phyloP scores from a whole-genome alignment of 1,284 basidiomycete species.

The Puccinia brachypodii region DNA sequence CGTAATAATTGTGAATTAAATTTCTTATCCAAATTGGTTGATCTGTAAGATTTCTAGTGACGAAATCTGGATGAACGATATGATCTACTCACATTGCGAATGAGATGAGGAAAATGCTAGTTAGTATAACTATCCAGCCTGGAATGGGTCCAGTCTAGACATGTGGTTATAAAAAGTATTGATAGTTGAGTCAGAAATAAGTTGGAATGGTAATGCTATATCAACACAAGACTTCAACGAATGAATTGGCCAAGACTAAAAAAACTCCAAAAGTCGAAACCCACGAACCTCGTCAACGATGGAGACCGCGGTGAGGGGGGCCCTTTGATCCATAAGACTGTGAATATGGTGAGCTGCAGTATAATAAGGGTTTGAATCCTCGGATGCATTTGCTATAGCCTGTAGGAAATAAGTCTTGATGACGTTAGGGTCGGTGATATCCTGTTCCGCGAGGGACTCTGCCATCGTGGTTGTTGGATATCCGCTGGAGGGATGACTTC shows the following conservation, averaged over 20 bases:
- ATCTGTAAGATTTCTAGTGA: too few relatives aligned
- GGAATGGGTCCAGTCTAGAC: conserved; percentile 8
- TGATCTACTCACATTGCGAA: background rate
- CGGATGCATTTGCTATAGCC: background rate
- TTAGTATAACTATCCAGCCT: conserved; percentile 7
- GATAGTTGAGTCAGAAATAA: background rate
- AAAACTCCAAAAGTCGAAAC: background rate
- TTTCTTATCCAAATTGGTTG: too few relatives aligned
- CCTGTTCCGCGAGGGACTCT: background rate
- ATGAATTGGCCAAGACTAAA: too few relatives aligned
- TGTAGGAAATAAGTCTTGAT: background rate
- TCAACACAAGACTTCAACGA: background rate
- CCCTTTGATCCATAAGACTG: conserved; percentile 9
- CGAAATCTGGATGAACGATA: too few relatives aligned
- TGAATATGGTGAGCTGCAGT: background rate
- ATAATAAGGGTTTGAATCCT: conserved; percentile 17
- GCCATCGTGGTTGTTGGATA: background rate
- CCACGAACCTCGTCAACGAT: conserved; percentile 26
- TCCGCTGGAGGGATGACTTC: background rate
- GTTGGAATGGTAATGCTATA: background rate
- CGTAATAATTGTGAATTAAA: background rate
- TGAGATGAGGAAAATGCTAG: conserved; percentile 13
- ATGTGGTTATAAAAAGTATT: background rate
- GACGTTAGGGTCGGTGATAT: background rate
- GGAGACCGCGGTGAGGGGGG: conserved; percentile 19